These are phyloP conservation scores for Trametes versicolor DNA, from an alignment of 1,284 basidiomycete genomes.

Conservation along the genomic window DNA sequence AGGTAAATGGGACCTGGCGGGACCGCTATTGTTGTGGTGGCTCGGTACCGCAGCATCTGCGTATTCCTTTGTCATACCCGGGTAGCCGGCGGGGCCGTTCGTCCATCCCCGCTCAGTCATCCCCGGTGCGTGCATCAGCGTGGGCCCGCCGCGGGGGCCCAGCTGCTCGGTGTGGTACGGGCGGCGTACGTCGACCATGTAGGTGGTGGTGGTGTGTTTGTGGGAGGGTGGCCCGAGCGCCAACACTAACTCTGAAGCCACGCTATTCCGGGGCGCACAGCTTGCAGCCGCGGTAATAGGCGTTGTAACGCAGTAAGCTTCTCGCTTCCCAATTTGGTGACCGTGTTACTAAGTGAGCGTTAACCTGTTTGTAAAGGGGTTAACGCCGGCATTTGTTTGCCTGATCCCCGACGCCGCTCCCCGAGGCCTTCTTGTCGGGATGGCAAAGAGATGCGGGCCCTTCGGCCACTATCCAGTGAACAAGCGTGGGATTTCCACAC, in stretches of 20 bases:
- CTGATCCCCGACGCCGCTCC: neutral
- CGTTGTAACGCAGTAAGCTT: conserved; percentile 2
- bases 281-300: neutral
- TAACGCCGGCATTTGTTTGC: neutral
- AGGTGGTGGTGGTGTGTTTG: conserved; percentile 15
- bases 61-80: conserved; percentile 29
- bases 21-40: conserved; percentile 19
- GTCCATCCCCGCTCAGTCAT: conserved; percentile 9
- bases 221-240: conserved; percentile 15
- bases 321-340: neutral
- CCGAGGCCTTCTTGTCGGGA: no score
- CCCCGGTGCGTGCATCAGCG: conserved; percentile 1
- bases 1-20: neutral
- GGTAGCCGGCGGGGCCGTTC: conserved; percentile 7
- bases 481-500: neutral
- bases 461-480: neutral
- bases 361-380: neutral
- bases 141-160: conserved; percentile 14
- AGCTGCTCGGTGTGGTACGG: neutral
- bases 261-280: conserved; percentile 16
- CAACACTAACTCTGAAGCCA: neutral
- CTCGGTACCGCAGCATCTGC: conserved; percentile 25
- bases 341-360: neutral
- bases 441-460: no score
- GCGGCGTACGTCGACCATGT: conserved; percentile 8